Conservation (phyloP, 1,284 basidiomycete genomes). For the Sporisorium iseilematis-ciliati region DNA sequence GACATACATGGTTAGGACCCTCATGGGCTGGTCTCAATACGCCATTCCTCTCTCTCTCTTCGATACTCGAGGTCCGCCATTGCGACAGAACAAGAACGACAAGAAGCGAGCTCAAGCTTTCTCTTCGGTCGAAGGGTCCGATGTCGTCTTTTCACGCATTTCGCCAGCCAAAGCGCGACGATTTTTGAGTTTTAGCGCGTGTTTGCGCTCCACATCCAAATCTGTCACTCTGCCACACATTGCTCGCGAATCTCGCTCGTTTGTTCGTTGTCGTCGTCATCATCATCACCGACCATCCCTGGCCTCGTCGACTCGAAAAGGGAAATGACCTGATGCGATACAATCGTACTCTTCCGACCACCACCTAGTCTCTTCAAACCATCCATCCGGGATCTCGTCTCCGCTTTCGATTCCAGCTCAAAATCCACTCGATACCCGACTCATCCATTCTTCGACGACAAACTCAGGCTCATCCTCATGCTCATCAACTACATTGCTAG, state of each 20-base stretch:
- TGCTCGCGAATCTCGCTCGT: background rate
- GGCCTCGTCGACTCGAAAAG: too few relatives aligned
- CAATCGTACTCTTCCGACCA: background rate
- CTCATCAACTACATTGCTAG: background rate
- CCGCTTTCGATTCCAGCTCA: background rate
- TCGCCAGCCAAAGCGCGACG: background rate
- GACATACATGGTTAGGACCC: too few relatives aligned
- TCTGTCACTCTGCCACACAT: background rate
- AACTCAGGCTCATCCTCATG: background rate
- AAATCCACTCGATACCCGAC: background rate
- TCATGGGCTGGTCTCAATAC: too few relatives aligned
- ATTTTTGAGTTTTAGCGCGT: background rate
- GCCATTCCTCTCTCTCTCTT: too few relatives aligned
- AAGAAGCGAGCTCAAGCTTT: too few relatives aligned
- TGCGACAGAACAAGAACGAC: too few relatives aligned
- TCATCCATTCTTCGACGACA: background rate
- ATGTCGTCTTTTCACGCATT: background rate
- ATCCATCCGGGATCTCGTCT: background rate
- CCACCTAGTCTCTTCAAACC: background rate
- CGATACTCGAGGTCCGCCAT: too few relatives aligned
- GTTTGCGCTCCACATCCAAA: background rate
- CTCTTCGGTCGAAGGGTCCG: too few relatives aligned
- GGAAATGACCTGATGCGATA: too few relatives aligned
- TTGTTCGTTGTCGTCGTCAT: background rate
- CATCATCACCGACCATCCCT: background rate